Base-by-base conservation (phyloP, 305 asterid genomes). In the Fraxinus platypoda region DNA sequence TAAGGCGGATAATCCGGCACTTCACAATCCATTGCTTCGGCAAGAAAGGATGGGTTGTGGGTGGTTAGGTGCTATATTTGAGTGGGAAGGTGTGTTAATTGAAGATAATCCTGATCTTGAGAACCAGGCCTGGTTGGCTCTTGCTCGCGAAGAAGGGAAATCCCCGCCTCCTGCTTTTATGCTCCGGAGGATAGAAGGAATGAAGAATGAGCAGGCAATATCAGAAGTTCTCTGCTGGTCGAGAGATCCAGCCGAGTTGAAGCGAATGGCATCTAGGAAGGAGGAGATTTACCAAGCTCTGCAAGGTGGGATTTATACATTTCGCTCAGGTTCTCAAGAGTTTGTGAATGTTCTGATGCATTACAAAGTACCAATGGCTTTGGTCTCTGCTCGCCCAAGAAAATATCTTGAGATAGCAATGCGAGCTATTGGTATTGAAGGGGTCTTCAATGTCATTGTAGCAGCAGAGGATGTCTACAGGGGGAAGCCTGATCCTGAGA, bases 171-270 rank as follows among this genome's bases (percentile, higher is more conserved):
- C 94, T 0, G 90, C 93, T 41, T 94, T 93, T 84, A 81, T 95
- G 86, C 94, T 95, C 38, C 84, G 88, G 28, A 86, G 99, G 80
- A 87, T 95, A 2, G 97, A 93, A 84, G 99, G 99, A 31, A 95
- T 95, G 99, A 95, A 95, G 81, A 95, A 90, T 5, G 98, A 95
- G 90, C 99, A 95, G 80, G 99, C 97, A 0, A 94, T 95, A 34
- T 88, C 97, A 0, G 98, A 95, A 82, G 98, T 95, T 84, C 97
- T 95, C 52, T 95, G 98, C 85, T 95, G 99, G 99, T 90, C 98
- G 3, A 90, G 99, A 80, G 97, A 95, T 86, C 94, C 94, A 0
- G 82, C 83, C 71, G 89, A 88, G 57, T 21, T 94, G 76, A 93
- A 83, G 84, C 88, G 94, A 88, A 82, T 95, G 91, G 90, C 97